Evolutionary conservation across 2,329 filamentous ascomycete species (phyloP).

Genomic region (Alternaria sp.): DNA sequence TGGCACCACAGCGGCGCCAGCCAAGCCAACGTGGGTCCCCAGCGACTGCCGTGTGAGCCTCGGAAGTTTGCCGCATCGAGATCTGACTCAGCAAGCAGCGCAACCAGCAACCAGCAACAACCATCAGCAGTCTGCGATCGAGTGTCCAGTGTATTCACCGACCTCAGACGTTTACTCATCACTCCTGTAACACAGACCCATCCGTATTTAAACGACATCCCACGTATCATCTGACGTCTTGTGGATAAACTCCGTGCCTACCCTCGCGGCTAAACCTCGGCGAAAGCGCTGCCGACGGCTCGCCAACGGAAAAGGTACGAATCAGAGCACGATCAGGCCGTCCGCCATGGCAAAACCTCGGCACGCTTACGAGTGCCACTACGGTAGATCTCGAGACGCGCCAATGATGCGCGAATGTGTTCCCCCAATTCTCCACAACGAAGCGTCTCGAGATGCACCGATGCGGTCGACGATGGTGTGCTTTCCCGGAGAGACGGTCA

Average conservation of each 20-base stretch:
- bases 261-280: constrained; percentile 8
- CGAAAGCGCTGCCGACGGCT: constrained; percentile 6
- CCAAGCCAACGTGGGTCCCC: constrained; percentile 21
- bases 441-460: constrained; percentile 5
- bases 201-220: neutral
- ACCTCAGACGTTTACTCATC: neutral
- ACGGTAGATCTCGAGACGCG: constrained; percentile 2
- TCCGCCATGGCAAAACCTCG: constrained; percentile 26
- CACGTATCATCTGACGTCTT: constrained; percentile 9
- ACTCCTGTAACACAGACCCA: neutral
- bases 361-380: constrained; percentile 7
- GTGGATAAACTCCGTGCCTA: neutral
- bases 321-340: constrained; percentile 11
- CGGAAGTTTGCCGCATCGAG: constrained; percentile 12
- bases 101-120: neutral
- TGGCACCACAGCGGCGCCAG: neutral
- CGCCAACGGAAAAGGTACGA: neutral
- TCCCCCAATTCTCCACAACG: constrained; percentile 17
- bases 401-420: constrained; percentile 16
- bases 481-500: constrained; percentile 23
- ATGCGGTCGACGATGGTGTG: constrained; percentile 1
- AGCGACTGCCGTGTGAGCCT: constrained; percentile 9
- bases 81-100: constrained; percentile 1
- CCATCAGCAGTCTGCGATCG: neutral
- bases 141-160: neutral